A percentile compares a stretch with the other conserved stretches of the same genome.
Conservation (phyloP, 805 yeast genomes). For the Metschnikowia cerradonensis region DNA sequence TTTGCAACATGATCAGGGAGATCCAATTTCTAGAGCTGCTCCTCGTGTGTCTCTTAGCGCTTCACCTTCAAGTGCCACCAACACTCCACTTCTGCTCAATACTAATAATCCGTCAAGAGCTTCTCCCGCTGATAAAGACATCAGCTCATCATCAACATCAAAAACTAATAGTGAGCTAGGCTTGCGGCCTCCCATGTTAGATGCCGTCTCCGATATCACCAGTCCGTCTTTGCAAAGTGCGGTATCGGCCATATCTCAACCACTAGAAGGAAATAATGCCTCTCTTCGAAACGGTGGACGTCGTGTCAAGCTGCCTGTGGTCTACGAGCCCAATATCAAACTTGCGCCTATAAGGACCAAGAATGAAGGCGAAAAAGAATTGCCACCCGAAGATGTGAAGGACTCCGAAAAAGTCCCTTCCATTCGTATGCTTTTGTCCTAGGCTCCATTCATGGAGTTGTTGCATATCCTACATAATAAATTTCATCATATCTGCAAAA, state of each 20-base stretch:
- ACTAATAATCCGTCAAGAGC: neutral
- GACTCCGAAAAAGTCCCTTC: slow-evolving; percentile 15
- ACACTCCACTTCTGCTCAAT: neutral
- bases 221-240: slow-evolving; percentile 4
- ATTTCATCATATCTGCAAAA: neutral
- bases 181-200: neutral
- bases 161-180: slow-evolving; percentile 1
- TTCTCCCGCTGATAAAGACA: neutral
- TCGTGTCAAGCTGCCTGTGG: neutral
- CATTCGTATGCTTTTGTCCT: slow-evolving; percentile 16
- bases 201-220: neutral
- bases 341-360: slow-evolving; percentile 12
- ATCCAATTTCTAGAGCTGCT: neutral
- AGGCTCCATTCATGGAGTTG: neutral
- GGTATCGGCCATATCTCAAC: neutral
- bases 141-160: neutral
- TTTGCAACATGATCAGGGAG: neutral
- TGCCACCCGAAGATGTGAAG: slow-evolving; percentile 1
- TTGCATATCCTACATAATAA: neutral
- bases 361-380: neutral
- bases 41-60: neutral
- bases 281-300: neutral
- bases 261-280: neutral
- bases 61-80: neutral
- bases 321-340: neutral